Evolutionary conservation across 2,329 filamentous ascomycete species (phyloP).

Genomic region (Amauroascus verrucosus): DNA sequence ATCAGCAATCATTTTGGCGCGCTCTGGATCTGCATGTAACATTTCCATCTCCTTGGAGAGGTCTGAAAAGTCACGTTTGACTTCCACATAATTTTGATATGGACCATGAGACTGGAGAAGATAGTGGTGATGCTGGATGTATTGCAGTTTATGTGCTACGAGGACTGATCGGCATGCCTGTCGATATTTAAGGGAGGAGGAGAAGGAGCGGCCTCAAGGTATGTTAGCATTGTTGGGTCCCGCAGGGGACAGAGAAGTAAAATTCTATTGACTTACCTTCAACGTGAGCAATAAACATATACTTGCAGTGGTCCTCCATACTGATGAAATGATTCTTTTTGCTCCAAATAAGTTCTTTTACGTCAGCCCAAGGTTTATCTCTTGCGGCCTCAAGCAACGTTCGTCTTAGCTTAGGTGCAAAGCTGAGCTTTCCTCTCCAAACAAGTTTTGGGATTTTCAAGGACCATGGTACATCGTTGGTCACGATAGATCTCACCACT

Average conservation of each 20-base stretch:
- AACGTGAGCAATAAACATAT: slow-evolving; percentile 45
- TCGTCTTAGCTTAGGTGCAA: slow-evolving; percentile 33
- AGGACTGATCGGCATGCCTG: slow-evolving; percentile 42
- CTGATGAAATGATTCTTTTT: slow-evolving; percentile 35
- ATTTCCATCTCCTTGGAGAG: slow-evolving; percentile 33
- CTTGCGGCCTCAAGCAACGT: slow-evolving; percentile 32
- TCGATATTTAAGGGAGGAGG: slow-evolving; percentile 42
- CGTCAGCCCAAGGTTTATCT: slow-evolving; percentile 39
- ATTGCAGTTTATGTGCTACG: slow-evolving; percentile 40
- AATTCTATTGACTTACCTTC: slow-evolving; percentile 42
- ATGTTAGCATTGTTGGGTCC: not conserved
- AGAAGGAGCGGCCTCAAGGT: slow-evolving; percentile 35
- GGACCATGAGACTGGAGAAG: slow-evolving; percentile 36
- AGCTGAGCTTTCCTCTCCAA: slow-evolving; percentile 41
- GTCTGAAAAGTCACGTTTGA: slow-evolving; percentile 47
- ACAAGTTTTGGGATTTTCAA: slow-evolving; percentile 37
- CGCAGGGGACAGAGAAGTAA: not conserved
- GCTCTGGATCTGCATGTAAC: slow-evolving; percentile 29
- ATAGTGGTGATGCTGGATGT: slow-evolving; percentile 40
- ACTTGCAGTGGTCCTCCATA: slow-evolving; percentile 45
- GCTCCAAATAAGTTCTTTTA: slow-evolving; percentile 35
- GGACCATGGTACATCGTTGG: slow-evolving; percentile 23
- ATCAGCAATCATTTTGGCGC: slow-evolving; percentile 38
- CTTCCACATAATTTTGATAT: slow-evolving; percentile 40
- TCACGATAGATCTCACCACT: slow-evolving; percentile 26